A percentile compares a stretch with the other conserved stretches of the same genome.
phyloP scores from a whole-genome alignment of 768 basidiomycete genomes.

The Lenzites betulinus region DNA sequence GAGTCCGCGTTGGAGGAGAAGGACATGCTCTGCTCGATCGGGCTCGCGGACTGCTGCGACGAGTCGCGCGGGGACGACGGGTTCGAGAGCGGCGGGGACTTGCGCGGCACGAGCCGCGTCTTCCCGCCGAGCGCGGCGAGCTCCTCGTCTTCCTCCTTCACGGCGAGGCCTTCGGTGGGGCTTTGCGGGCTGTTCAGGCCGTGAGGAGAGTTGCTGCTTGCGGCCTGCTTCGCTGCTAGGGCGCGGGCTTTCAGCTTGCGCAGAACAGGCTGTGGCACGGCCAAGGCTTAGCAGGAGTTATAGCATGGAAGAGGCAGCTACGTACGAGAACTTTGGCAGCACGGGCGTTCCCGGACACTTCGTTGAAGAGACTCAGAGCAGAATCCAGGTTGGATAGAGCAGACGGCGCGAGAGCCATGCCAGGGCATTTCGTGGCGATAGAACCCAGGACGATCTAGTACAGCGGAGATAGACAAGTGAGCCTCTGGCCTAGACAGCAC shows the following conservation, averaged over 20 bases:
- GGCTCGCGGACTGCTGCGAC: constrained; percentile 17
- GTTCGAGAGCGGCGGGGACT: constrained; percentile 45
- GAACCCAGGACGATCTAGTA: constrained; percentile 67
- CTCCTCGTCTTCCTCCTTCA: constrained; percentile 65
- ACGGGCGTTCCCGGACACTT: constrained; percentile 48
- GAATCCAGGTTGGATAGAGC: constrained; percentile 70
- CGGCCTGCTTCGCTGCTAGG: constrained; percentile 21
- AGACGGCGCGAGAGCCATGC: constrained; percentile 64
- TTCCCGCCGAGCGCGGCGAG: constrained; percentile 62
- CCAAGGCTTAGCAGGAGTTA: neutral
- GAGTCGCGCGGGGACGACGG: constrained; percentile 22
- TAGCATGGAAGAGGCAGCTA: constrained; percentile 2
- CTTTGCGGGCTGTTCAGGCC: constrained; percentile 35
- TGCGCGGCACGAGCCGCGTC: constrained; percentile 60
- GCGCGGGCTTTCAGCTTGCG: constrained; percentile 58
- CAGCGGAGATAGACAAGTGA: neutral
- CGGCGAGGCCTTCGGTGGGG: constrained; percentile 29
- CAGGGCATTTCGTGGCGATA: constrained; percentile 61
- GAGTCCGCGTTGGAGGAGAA: neutral
- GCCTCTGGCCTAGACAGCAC: neutral
- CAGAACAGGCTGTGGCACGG: constrained; percentile 53
- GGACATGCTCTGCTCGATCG: constrained; percentile 8
- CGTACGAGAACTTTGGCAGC: constrained; percentile 62
- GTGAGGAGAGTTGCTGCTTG: neutral
- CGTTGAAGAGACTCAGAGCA: constrained; percentile 57